These are phyloP conservation scores for Tulasnella sp. DNA, from an alignment of 768 basidiomycete species.

Conservation along the genomic window DNA sequence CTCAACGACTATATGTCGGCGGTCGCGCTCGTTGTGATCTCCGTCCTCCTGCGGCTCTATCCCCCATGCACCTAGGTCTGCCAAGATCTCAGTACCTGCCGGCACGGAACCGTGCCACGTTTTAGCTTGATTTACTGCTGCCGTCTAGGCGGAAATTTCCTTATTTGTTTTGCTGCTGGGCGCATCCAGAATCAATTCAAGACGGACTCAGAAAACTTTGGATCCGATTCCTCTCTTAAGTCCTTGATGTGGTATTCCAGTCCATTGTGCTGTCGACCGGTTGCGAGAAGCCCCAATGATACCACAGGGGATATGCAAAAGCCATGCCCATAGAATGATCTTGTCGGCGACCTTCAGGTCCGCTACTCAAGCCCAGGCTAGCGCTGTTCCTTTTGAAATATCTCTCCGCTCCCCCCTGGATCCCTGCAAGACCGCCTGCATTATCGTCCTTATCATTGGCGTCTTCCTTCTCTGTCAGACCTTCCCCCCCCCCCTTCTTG, in stretches of 20 bases:
- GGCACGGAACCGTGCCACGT: background rate
- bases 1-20: background rate
- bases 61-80: background rate
- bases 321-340: background rate
- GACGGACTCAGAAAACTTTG: background rate
- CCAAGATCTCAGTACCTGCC: background rate
- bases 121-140: background rate
- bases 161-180: background rate
- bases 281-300: background rate
- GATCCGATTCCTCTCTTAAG: background rate
- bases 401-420: background rate
- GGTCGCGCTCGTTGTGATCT: too few relatives aligned
- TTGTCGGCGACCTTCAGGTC: background rate
- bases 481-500: background rate
- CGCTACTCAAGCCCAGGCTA: background rate
- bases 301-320: background rate
- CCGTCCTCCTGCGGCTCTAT: background rate
- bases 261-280: background rate
- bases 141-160: background rate
- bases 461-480: background rate
- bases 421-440: background rate
- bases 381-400: background rate
- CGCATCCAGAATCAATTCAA: background rate
- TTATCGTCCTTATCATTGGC: background rate
- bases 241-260: background rate